Conservation (phyloP, 1,284 basidiomycete species). For the Irpex sp. region DNA sequence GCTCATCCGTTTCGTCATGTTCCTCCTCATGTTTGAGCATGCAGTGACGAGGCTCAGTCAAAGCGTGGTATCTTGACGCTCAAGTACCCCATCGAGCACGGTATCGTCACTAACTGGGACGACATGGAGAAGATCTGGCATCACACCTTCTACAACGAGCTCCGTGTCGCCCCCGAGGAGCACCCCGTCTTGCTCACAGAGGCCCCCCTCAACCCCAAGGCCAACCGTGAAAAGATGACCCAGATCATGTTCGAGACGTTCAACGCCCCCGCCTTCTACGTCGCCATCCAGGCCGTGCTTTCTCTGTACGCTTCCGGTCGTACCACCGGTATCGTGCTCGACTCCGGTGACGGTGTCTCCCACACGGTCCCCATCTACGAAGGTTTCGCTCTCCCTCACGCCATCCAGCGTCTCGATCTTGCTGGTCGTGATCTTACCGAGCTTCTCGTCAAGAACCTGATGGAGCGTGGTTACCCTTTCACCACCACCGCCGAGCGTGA, state of each 20-base stretch:
- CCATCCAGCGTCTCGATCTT: conserved; percentile 92
- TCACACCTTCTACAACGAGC: conserved; percentile 88
- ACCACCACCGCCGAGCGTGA: conserved; percentile 93
- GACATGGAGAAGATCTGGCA: conserved; percentile 97
- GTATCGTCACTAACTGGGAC: conserved; percentile 96
- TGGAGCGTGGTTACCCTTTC: conserved; percentile 94
- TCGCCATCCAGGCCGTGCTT: conserved; percentile 90
- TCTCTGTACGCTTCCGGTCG: conserved; percentile 93
- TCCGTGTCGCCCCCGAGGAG: conserved; percentile 85
- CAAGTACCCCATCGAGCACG: conserved; percentile 82
- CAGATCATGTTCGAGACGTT: conserved; percentile 99
- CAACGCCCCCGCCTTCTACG: conserved; percentile 93
- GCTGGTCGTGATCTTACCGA: conserved; percentile 95
- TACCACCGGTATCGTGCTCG: conserved; percentile 89
- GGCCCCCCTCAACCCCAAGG: conserved; percentile 92
- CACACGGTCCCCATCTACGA: conserved; percentile 96
- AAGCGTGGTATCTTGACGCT: conserved; percentile 95
- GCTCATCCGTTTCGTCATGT: neutral
- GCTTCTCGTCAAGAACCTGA: conserved; percentile 89
- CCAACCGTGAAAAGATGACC: conserved; percentile 95
- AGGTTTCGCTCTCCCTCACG: conserved; percentile 93
- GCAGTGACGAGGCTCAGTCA: conserved; percentile 88
- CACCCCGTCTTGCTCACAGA: conserved; percentile 92
- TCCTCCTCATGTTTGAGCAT: neutral
- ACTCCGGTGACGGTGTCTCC: conserved; percentile 92